Conservation (phyloP, 106 monocot genomes). For the Phalaenopsis aphrodite region DNA sequence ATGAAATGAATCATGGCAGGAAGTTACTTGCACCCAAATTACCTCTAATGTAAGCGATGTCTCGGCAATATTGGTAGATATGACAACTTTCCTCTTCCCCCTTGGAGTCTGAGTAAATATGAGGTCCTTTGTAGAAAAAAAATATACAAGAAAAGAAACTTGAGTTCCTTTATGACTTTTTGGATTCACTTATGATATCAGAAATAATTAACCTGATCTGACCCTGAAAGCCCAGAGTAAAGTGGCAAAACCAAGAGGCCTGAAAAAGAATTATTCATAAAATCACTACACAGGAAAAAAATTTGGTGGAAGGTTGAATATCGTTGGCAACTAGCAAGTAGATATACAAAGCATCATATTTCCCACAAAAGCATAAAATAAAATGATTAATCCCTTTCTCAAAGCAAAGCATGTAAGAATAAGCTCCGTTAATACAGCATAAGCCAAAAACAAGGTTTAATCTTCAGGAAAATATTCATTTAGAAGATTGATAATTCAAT, state of each 20-base stretch:
- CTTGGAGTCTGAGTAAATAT: constrained; percentile 81
- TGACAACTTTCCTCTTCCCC: constrained; percentile 90
- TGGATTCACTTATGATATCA: background rate
- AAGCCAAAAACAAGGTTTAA: background rate
- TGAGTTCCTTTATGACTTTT: background rate
- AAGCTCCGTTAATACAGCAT: background rate
- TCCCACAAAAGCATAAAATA: background rate
- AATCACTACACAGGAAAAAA: background rate
- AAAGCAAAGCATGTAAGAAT: background rate
- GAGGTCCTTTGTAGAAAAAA: constrained; percentile 53
- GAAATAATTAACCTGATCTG: constrained; percentile 58
- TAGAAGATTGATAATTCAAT: background rate
- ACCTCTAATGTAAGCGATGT: constrained; percentile 98
- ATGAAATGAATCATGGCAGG: background rate
- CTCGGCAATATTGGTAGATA: constrained; percentile 99
- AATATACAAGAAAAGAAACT: background rate
- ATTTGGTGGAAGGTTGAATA: background rate
- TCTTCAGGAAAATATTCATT: background rate
- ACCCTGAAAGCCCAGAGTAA: constrained; percentile 87
- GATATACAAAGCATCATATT: background rate
- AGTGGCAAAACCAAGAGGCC: constrained; percentile 76
- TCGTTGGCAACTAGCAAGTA: background rate
- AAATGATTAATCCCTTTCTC: background rate
- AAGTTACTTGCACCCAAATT: constrained; percentile 8
- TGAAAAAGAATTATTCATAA: constrained; percentile 11